Percentiles rank a stretch among this genome's conserved stretches.
These are phyloP conservation scores for Debaryomyces udenii DNA, from an alignment of 1,139 yeast species.

Conservation along the genomic window DNA sequence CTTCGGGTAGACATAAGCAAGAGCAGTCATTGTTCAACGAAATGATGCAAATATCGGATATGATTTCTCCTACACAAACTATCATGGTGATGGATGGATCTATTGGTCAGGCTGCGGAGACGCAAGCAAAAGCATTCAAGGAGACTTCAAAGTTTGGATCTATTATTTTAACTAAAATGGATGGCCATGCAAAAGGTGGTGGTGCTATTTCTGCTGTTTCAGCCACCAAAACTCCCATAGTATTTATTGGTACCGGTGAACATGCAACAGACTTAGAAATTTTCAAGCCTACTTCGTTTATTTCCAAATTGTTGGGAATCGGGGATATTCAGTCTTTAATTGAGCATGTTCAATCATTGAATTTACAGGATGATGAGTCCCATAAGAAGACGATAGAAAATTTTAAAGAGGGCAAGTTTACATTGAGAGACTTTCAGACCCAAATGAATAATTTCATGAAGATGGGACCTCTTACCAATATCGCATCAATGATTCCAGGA, in stretches of 20 bases:
- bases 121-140: conserved; percentile 92
- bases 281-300: conserved; percentile 86
- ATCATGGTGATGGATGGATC: conserved; percentile 98
- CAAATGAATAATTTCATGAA: conserved; percentile 95
- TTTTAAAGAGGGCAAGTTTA: conserved; percentile 92
- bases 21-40: conserved; percentile 90
- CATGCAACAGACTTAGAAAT: conserved; percentile 92
- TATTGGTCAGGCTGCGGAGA: conserved; percentile 97
- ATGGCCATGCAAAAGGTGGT: conserved; percentile 99
- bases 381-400: conserved; percentile 92
- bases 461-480: conserved; percentile 93
- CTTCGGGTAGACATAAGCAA: conserved; percentile 97
- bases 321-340: conserved; percentile 94
- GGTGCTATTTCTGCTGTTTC: conserved; percentile 99
- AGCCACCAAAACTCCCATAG: conserved; percentile 94
- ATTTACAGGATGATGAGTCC: conserved; percentile 65
- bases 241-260: conserved; percentile 97
- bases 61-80: conserved; percentile 89
- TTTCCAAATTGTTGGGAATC: conserved; percentile 87
- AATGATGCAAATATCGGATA: conserved; percentile 89
- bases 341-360: conserved; percentile 89
- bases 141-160: conserved; percentile 94
- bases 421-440: conserved; percentile 87
- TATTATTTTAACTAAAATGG: conserved; percentile 93
- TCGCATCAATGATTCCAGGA: conserved; percentile 97